phyloP scores from a whole-genome alignment of 345 rosid species.

The Brassica incana region DNA sequence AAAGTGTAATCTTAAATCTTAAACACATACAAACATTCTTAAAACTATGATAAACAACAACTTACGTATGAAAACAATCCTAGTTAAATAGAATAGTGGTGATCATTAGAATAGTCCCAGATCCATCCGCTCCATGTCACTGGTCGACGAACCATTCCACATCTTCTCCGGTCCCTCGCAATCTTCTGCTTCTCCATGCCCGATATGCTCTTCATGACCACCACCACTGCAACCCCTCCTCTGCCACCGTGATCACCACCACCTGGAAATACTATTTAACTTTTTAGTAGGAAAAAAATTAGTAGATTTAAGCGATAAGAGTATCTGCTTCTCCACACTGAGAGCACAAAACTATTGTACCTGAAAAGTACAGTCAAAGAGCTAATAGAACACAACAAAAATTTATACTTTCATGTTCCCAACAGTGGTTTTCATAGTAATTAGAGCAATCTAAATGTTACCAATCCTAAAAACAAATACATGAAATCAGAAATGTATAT shows the following conservation, averaged over 20 bases:
- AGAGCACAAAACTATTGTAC: not conserved
- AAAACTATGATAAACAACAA: not conserved
- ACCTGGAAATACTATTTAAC: not conserved
- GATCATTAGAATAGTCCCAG: no score
- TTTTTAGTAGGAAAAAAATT: not conserved
- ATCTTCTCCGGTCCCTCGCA: no score
- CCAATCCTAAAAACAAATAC: not conserved
- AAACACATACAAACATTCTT: not conserved
- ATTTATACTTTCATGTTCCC: not conserved
- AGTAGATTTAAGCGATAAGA: no score
- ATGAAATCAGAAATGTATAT: not conserved
- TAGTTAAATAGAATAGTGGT: no score
- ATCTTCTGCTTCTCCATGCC: no score
- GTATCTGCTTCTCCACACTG: not conserved
- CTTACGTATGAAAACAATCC: no score
- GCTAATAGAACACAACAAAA: not conserved
- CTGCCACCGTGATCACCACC: not conserved
- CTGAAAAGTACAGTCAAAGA: not conserved
- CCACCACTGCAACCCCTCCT: not conserved
- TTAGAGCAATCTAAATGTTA: not conserved
- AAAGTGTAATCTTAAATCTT: not conserved
- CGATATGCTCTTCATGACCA: not conserved
- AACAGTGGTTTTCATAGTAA: not conserved
- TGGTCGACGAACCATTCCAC: no score
- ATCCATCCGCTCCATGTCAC: no score